Evolutionary conservation across 2,329 filamentous ascomycete genomes (phyloP).

Genomic region (Coleophoma eucalyptorum): DNA sequence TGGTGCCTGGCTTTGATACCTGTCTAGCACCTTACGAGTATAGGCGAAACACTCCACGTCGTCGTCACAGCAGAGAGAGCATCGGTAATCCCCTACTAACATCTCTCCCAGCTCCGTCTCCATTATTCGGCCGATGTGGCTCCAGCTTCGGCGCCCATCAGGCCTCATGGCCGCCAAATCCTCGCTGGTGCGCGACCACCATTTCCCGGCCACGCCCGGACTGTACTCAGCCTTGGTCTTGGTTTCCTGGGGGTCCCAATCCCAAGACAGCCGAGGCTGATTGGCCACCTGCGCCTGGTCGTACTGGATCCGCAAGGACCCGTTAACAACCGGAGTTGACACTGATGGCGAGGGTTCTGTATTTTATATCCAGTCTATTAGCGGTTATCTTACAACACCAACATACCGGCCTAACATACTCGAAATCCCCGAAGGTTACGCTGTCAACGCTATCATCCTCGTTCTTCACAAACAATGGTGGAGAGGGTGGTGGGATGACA

Average conservation of each 20-base stretch:
- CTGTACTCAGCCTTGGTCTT: neutral
- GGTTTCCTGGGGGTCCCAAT: neutral
- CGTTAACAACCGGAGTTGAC: too few relatives aligned
- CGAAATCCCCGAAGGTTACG: too few relatives aligned
- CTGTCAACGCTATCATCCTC: too few relatives aligned
- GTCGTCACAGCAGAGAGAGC: neutral
- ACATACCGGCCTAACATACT: too few relatives aligned
- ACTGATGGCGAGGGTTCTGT: too few relatives aligned
- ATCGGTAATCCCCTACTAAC: neutral
- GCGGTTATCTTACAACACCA: too few relatives aligned
- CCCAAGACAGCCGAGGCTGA: neutral
- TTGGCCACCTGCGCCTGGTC: neutral
- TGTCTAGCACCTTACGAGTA: too few relatives aligned
- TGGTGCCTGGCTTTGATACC: too few relatives aligned
- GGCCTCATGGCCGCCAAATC: neutral
- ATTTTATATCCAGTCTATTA: too few relatives aligned
- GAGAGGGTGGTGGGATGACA: too few relatives aligned
- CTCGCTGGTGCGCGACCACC: neutral
- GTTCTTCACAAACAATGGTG: too few relatives aligned
- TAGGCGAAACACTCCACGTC: neutral
- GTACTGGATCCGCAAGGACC: too few relatives aligned
- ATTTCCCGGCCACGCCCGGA: neutral
- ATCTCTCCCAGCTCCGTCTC: neutral
- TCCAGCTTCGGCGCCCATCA: neutral
- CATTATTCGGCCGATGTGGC: neutral